Evolutionary conservation across 768 basidiomycete genomes (phyloP).

Genomic region (Leccinellum luteum): DNA sequence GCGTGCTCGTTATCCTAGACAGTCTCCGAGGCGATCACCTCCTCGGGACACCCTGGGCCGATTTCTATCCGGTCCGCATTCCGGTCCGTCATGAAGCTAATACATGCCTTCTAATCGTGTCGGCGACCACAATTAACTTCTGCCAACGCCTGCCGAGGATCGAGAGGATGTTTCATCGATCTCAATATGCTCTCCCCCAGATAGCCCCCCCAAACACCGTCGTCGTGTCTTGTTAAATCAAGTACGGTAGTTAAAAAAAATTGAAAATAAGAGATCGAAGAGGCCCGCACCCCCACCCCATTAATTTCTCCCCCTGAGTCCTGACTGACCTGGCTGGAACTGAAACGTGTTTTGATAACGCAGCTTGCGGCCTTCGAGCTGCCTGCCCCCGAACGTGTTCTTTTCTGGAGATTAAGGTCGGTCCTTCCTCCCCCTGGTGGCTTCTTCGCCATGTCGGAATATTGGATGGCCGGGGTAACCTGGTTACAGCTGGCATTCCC

Average conservation of each 20-base stretch:
- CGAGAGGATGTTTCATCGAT: neutral
- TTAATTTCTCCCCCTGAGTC: too few species aligned
- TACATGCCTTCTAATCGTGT: neutral
- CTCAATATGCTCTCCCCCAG: neutral
- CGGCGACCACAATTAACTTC: neutral
- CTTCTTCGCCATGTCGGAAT: neutral
- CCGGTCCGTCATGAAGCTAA: neutral
- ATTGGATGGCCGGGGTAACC: neutral
- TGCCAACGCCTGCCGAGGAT: neutral
- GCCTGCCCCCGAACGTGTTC: neutral
- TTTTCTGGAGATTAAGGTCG: neutral
- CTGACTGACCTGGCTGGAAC: neutral
- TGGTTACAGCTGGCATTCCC: neutral
- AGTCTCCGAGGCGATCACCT: neutral
- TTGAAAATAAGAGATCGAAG: neutral
- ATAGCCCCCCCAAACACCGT: neutral
- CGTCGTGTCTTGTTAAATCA: neutral
- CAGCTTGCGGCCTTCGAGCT: neutral
- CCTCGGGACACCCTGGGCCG: neutral
- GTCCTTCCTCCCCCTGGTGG: neutral
- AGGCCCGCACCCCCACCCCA: neutral
- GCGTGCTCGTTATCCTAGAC: neutral
- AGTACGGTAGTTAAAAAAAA: neutral
- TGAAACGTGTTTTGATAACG: conserved; percentile 2
- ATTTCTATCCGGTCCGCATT: neutral